Conservation (phyloP, 2,329 filamentous ascomycete species). For the Xylaria sp. region DNA sequence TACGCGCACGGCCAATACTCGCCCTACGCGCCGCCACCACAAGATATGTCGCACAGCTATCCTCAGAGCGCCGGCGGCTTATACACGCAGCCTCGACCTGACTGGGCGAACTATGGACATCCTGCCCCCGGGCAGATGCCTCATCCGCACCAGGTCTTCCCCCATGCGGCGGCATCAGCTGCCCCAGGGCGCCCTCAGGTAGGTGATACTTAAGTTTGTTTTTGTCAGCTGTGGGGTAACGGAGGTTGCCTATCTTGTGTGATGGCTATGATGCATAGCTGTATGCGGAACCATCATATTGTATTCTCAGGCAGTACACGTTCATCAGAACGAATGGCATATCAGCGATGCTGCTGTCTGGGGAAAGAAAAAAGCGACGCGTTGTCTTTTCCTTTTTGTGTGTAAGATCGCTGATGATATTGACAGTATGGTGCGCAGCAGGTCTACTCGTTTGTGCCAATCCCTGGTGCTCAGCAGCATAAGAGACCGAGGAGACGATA, state of each 20-base stretch:
- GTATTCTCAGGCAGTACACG: background rate
- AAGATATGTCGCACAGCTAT: slow-evolving; percentile 85
- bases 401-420: slow-evolving; percentile 39
- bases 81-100: slow-evolving; percentile 71
- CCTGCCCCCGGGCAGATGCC: slow-evolving; percentile 50
- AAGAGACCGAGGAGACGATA: slow-evolving; percentile 92
- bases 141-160: slow-evolving; percentile 57
- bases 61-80: slow-evolving; percentile 63
- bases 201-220: slow-evolving; percentile 44
- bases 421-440: slow-evolving; percentile 51
- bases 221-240: background rate
- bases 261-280: background rate
- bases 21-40: slow-evolving; percentile 78
- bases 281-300: too few relatives aligned
- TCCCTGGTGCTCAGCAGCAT: slow-evolving; percentile 94
- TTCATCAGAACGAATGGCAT: slow-evolving; percentile 2
- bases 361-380: background rate
- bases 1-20: slow-evolving; percentile 85
- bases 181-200: slow-evolving; percentile 63
- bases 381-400: slow-evolving; percentile 19
- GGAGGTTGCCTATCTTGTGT: slow-evolving; percentile 21
- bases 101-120: slow-evolving; percentile 71
- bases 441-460: slow-evolving; percentile 97
- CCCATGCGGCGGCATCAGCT: slow-evolving; percentile 58
- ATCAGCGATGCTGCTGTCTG: background rate